phyloP scores from a whole-genome alignment of 2,329 filamentous ascomycete species.

The Phyllosticta citribraziliensis region DNA sequence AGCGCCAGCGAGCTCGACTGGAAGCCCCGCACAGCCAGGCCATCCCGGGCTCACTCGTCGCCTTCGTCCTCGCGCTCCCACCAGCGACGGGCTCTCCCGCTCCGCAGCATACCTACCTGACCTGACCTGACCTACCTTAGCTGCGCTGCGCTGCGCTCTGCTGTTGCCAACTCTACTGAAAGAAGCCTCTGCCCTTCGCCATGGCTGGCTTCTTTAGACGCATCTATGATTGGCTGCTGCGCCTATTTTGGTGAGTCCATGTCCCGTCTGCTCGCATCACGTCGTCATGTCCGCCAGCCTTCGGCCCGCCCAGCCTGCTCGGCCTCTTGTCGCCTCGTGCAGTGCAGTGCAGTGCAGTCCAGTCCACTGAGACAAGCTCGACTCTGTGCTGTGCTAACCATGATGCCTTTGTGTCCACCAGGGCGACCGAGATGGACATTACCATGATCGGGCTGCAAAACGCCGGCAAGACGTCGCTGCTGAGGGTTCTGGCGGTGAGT shows the following conservation, averaged over 20 bases:
- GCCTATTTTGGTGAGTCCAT: constrained; percentile 79
- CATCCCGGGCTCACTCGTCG: not conserved
- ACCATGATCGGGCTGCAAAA: constrained; percentile 98
- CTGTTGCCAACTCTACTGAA: not conserved
- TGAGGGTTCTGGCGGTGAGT: constrained; percentile 90
- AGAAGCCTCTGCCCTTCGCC: not conserved
- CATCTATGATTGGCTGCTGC: constrained; percentile 96
- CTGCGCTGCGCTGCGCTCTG: not conserved
- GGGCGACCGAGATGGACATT: constrained; percentile 99
- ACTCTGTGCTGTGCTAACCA: constrained; percentile 12
- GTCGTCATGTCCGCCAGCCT: constrained; percentile 1
- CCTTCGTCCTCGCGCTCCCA: not conserved
- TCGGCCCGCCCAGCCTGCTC: not conserved
- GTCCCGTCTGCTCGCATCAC: constrained; percentile 13
- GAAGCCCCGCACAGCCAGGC: not conserved
- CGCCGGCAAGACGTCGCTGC: constrained; percentile 90
- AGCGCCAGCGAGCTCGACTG: not conserved
- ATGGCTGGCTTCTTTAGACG: constrained; percentile 91
- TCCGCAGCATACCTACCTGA: not conserved
- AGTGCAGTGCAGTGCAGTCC: not conserved
- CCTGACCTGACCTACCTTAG: not conserved
- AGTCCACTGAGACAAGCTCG: not conserved
- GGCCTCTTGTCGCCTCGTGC: not conserved
- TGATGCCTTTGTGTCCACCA: constrained; percentile 31
- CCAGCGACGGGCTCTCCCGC: not conserved